Conservation (phyloP, 495 filamentous ascomycete species). For the Xylaria palmicola region DNA sequence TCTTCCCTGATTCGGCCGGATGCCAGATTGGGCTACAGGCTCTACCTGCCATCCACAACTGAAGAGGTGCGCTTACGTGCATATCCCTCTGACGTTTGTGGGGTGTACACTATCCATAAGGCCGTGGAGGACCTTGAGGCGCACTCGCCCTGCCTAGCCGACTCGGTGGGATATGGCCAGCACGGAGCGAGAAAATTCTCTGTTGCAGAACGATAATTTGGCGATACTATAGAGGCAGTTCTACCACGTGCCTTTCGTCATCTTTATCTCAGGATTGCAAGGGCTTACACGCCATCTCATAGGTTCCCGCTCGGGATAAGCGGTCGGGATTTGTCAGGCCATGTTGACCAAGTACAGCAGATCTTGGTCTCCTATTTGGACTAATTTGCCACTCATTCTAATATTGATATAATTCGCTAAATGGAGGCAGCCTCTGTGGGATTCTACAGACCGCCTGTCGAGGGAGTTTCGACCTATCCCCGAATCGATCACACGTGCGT, state of each 20-base stretch:
- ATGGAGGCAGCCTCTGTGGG: neutral
- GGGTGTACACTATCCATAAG: neutral
- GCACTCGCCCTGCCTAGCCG: too few relatives aligned
- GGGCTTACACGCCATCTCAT: neutral
- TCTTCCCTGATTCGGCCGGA: neutral
- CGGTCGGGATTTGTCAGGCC: neutral
- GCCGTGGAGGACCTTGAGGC: too few relatives aligned
- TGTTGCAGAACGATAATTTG: neutral
- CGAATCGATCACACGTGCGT: neutral
- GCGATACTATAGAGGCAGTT: too few relatives aligned
- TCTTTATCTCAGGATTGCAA: neutral
- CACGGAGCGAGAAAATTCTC: too few relatives aligned
- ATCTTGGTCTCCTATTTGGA: neutral
- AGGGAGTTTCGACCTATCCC: neutral
- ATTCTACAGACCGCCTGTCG: neutral
- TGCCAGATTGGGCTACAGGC: neutral
- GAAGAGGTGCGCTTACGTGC: too few relatives aligned
- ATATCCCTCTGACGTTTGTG: neutral
- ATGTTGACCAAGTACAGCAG: neutral
- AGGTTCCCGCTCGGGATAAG: neutral
- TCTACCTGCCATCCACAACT: neutral
- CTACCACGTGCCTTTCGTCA: neutral
- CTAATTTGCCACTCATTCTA: conserved; percentile 1
- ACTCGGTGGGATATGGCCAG: too few relatives aligned
- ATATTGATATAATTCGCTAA: neutral